Evolutionary conservation across 371 early-diverging fungal genomes (phyloP).

Genomic region (Mortierella sp.): DNA sequence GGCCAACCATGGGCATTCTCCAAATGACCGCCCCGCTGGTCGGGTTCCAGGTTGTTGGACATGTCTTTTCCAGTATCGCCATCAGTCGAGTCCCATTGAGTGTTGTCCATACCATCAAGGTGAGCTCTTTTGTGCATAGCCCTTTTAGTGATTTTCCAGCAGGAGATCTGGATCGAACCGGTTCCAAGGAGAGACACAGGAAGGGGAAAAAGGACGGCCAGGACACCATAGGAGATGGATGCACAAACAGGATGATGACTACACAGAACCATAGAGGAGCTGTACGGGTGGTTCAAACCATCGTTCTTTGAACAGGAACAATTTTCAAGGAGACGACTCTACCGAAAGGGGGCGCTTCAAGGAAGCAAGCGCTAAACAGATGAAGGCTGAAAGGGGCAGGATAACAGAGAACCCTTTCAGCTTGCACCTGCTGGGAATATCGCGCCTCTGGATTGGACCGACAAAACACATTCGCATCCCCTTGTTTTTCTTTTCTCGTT

Average conservation of each 20-base stretch:
- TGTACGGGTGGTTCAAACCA: neutral
- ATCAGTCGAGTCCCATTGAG: constrained; percentile 84
- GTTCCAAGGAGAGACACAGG: neutral
- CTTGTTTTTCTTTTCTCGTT: neutral
- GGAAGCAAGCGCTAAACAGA: neutral
- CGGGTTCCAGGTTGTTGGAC: constrained; percentile 86
- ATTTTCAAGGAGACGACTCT: constrained; percentile 4
- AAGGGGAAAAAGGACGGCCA: neutral
- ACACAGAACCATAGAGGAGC: neutral
- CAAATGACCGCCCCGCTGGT: constrained; percentile 77
- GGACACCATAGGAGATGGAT: neutral
- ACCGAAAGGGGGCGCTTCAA: neutral
- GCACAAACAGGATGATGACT: neutral
- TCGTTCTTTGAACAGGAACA: neutral
- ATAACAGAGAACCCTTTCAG: constrained; percentile 1
- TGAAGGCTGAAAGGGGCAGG: neutral
- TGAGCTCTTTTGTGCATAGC: constrained; percentile 39
- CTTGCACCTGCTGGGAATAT: constrained; percentile 1
- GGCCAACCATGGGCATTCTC: constrained; percentile 69
- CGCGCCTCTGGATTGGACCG: neutral
- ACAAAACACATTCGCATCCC: neutral
- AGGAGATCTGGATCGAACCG: neutral
- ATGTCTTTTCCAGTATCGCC: constrained; percentile 84
- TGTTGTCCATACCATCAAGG: constrained; percentile 93
- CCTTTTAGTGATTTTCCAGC: neutral